phyloP scores from a whole-genome alignment of 306 rosid genomes.

The Trifolium repens region DNA sequence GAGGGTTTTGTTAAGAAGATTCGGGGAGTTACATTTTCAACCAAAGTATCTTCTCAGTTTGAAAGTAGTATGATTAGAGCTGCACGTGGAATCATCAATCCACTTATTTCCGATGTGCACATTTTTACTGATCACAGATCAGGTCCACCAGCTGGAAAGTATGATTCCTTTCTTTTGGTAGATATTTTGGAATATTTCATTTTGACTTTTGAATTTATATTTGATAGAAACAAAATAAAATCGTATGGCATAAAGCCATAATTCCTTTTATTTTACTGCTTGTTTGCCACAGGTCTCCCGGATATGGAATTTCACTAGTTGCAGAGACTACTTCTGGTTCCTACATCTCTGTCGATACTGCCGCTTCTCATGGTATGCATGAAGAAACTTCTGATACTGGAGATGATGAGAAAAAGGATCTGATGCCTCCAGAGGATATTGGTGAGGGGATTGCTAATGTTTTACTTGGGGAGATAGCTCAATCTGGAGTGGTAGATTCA shows the following conservation, averaged over 20 bases:
- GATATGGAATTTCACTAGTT: conserved; percentile 88
- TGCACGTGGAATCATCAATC: conserved; percentile 81
- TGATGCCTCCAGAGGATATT: conserved; percentile 67
- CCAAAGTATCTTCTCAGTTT: conserved; percentile 81
- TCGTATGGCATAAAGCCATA: conserved; percentile 10
- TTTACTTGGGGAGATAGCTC: conserved; percentile 78
- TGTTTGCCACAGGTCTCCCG: conserved; percentile 71
- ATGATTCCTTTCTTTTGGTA: conserved; percentile 45
- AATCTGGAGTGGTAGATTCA: conserved; percentile 89
- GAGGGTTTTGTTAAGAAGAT: conserved; percentile 91
- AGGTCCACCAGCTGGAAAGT: conserved; percentile 90
- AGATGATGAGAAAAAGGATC: conserved; percentile 59
- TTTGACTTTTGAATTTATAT: conserved; percentile 10
- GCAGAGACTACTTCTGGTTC: conserved; percentile 87
- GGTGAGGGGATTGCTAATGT: conserved; percentile 64
- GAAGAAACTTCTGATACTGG: conserved; percentile 59
- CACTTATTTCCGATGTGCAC: conserved; percentile 83
- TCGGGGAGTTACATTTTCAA: conserved; percentile 77
- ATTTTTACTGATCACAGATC: conserved; percentile 78
- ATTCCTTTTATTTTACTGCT: conserved; percentile 7
- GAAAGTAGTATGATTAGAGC: conserved; percentile 81
- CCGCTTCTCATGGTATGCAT: conserved; percentile 59
- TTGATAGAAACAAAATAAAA: conserved; percentile 11
- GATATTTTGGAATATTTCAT: conserved; percentile 28
- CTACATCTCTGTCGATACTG: conserved; percentile 74